Evolutionary conservation across 805 yeast genomes (phyloP).

Genomic region (Pichia cabralensis): DNA sequence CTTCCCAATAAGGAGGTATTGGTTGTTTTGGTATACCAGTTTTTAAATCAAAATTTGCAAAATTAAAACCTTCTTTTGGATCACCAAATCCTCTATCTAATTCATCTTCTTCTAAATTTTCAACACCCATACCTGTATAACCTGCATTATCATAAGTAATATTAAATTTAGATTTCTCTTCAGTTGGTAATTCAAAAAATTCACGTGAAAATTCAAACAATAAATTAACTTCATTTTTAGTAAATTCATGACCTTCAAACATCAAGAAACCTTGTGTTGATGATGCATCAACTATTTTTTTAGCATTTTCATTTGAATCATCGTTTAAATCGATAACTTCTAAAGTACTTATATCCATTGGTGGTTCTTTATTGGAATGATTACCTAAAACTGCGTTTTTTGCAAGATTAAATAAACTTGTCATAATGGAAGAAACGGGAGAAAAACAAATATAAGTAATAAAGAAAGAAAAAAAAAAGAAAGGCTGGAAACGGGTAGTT

Average conservation of each 20-base stretch:
- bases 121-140: constrained; percentile 31
- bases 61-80: constrained; percentile 52
- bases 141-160: constrained; percentile 46
- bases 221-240: constrained; percentile 30
- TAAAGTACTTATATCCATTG: constrained; percentile 25
- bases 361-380: no score
- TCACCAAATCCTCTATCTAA: constrained; percentile 32
- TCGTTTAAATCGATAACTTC: constrained; percentile 34
- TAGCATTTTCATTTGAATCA: constrained; percentile 26
- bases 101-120: constrained; percentile 31
- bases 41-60: constrained; percentile 41
- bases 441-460: no score
- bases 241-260: constrained; percentile 43
- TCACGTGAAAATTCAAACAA: constrained; percentile 18
- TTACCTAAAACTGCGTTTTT: no score
- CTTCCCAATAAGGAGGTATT: constrained; percentile 43
- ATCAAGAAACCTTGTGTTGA: constrained; percentile 41
- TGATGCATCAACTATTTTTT: constrained; percentile 34
- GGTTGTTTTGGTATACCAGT: constrained; percentile 35
- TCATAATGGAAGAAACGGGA: no score
- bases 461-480: no score
- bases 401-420: no score
- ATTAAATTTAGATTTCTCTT: constrained; percentile 38
- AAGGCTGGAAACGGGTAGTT: no score
- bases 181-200: constrained; percentile 32